Percentiles rank a stretch among this genome's conserved stretches.
Evolutionary conservation across 768 basidiomycete species (phyloP).

Genomic region (Psilocybe subaeruginosa): DNA sequence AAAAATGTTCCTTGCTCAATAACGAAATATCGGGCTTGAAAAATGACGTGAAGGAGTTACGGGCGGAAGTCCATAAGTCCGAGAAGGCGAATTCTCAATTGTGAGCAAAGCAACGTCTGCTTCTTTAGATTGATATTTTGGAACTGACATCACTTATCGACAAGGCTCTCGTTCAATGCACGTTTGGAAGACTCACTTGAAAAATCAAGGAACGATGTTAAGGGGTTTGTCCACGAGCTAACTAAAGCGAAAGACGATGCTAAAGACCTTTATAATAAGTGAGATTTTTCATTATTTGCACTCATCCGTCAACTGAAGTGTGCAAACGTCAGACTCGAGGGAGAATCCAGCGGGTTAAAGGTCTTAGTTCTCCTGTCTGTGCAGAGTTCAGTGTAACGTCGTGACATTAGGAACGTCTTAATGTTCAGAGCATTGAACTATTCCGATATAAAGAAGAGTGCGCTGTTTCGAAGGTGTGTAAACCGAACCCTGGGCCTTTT

Average conservation of each 20-base stretch:
- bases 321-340: background rate
- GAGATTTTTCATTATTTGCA: background rate
- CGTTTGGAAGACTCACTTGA: background rate
- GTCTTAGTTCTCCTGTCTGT: background rate
- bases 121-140: background rate
- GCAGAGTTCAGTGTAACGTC: too few species aligned
- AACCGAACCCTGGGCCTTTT: background rate
- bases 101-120: background rate
- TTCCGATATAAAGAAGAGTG: slow-evolving; percentile 23
- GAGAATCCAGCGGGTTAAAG: slow-evolving; percentile 10
- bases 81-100: background rate
- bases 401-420: slow-evolving; percentile 16
- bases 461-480: slow-evolving; percentile 12
- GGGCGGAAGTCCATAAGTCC: background rate
- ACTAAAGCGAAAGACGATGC: background rate
- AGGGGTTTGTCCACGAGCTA: background rate
- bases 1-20: background rate
- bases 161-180: background rate
- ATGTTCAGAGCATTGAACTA: slow-evolving; percentile 21
- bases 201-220: background rate
- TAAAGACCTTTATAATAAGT: background rate
- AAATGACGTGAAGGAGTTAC: background rate
- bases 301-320: background rate
- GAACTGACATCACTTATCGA: too few species aligned
- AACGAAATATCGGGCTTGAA: background rate